phyloP scores from a whole-genome alignment of 768 basidiomycete species.

The Phanerodontia chrysosporium region DNA sequence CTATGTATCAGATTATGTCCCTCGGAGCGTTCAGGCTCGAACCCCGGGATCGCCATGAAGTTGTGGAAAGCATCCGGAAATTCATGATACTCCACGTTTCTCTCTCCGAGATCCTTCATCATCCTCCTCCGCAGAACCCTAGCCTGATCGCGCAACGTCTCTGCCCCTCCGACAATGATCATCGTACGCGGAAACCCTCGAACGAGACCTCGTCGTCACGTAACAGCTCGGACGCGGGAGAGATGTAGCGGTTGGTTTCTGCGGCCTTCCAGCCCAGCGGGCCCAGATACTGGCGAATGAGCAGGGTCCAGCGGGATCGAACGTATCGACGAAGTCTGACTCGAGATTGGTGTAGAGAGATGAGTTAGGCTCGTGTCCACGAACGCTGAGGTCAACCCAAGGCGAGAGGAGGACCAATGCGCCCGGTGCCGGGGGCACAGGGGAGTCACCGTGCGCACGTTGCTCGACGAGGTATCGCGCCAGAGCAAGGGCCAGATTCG shows the following conservation, averaged over 20 bases:
- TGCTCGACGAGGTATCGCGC: slow-evolving; percentile 58
- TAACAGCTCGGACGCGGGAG: slow-evolving; percentile 12
- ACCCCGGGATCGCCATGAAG: slow-evolving; percentile 18
- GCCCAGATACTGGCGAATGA: slow-evolving; percentile 1
- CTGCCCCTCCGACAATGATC: slow-evolving; percentile 27
- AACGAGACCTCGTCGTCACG: slow-evolving; percentile 12
- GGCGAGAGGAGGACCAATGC: slow-evolving; percentile 51
- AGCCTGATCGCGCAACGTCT: slow-evolving; percentile 35
- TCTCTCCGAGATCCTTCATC: slow-evolving; percentile 29
- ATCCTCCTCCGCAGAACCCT: slow-evolving; percentile 22
- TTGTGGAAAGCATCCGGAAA: slow-evolving; percentile 27
- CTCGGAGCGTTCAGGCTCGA: slow-evolving; percentile 22
- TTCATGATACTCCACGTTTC: slow-evolving; percentile 25
- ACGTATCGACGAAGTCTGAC: slow-evolving; percentile 5
- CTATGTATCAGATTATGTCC: no score
- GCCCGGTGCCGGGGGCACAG: slow-evolving; percentile 16
- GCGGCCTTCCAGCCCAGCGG: slow-evolving; percentile 6
- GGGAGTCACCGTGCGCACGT: slow-evolving; percentile 35
- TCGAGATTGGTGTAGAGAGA: slow-evolving; percentile 30
- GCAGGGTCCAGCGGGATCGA: background rate
- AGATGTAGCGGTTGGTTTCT: slow-evolving; percentile 15
- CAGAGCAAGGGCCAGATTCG: slow-evolving; percentile 62
- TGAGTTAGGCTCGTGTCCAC: slow-evolving; percentile 33
- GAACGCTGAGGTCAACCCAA: slow-evolving; percentile 45
- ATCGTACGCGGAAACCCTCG: slow-evolving; percentile 31